These are phyloP conservation scores for Sporisorium exsertum DNA, from an alignment of 1,284 basidiomycete genomes.

Conservation along the genomic window DNA sequence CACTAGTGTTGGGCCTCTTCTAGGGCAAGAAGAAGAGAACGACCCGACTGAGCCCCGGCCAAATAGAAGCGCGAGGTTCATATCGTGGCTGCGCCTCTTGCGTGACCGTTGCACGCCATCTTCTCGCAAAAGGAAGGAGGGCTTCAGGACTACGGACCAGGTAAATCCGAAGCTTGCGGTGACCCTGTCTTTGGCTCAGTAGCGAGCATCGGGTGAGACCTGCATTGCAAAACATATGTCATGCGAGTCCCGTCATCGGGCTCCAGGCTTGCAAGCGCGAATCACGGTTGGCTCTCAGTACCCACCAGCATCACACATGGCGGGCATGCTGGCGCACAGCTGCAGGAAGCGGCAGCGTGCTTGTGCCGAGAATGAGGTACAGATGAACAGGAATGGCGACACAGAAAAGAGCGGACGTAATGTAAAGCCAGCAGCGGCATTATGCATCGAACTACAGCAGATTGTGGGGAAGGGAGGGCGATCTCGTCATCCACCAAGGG, in stretches of 20 bases:
- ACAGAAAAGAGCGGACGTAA: not conserved
- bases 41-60: not conserved
- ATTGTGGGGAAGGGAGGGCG: constrained; percentile 8
- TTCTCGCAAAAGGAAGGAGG: not conserved
- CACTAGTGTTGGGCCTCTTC: not conserved
- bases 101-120: constrained; percentile 34
- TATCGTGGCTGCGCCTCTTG: constrained; percentile 26
- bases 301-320: not conserved
- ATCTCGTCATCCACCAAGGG: not conserved
- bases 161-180: constrained; percentile 15
- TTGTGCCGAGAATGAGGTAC: constrained; percentile 8
- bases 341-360: not conserved
- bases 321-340: not conserved
- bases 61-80: not conserved
- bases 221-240: not conserved
- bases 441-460: not conserved
- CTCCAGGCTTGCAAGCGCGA: constrained; percentile 43
- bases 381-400: constrained; percentile 16
- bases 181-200: not conserved
- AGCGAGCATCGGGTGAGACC: not conserved
- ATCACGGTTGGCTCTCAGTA: not conserved
- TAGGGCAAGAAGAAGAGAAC: not conserved
- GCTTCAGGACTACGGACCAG: constrained; percentile 1
- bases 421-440: not conserved
- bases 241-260: constrained; percentile 28